Base-by-base conservation (phyloP, 768 basidiomycete genomes). In the Zangia roseola region DNA sequence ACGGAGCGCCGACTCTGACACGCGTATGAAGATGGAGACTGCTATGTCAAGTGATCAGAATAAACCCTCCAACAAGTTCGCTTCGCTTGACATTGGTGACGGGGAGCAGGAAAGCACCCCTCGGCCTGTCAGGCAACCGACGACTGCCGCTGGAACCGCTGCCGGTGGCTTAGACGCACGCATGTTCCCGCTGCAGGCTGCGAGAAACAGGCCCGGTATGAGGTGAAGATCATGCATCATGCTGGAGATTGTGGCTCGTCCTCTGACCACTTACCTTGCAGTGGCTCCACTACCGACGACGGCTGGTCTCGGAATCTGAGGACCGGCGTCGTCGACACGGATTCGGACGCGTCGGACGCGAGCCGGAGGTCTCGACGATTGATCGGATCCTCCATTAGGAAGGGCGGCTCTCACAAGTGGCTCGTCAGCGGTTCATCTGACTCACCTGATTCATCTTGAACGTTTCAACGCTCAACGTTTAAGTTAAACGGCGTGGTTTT, bases 51-150 rank as follows among this genome's bases (percentile, higher is more conserved):
- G 23, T 20, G 45, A 49, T 28, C 48, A 9, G 13, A 49, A 35
- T 41, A 50, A 40, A 9, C 16, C 45, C 1, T 48, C 52, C 13
- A 21, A 33, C 3, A 5, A 20, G 6, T 49, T 48, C 41, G 21
- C 43, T 33, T 28, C 13, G 10, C 54, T 54, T 6, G 30, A 40
- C 17, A 28, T n/a, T 1, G 56, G 50, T 10, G 41, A 31, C 30
- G 30, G 31, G 10, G 61, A 61, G 10, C 28, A 25, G 19, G 57
- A 67, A 19, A 54, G 34, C 20, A 67, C 67, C 2, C 67, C 65
- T 40, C 57, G 64, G 28, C 67, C 64, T 5, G 6, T 26, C 20
- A 44, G 47, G 37, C 44, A 19, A 44, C 53, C 24, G 16, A 20
- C 24, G 16, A 20, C 20, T 6, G 30, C 28, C 10, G 4, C 10